These are phyloP conservation scores for Fusarium chuoi DNA, from an alignment of 2,329 filamentous ascomycete genomes.

Conservation along the genomic window DNA sequence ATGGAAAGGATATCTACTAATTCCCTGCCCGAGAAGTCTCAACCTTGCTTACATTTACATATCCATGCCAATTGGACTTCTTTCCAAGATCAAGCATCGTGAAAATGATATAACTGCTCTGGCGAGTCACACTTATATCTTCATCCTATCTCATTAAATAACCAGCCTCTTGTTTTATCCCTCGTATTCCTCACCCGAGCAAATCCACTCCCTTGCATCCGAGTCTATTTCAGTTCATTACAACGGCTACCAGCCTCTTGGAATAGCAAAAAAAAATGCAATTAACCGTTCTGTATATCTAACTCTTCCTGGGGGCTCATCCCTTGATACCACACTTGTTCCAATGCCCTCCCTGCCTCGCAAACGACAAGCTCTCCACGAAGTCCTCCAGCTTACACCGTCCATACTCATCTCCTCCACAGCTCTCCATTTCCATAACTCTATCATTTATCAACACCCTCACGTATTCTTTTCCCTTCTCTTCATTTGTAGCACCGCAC, in stretches of 20 bases:
- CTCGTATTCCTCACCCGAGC: conserved; percentile 10
- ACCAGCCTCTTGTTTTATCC: neutral
- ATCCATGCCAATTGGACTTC: neutral
- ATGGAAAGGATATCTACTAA: neutral
- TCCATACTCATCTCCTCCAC: conserved; percentile 75
- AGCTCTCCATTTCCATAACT: conserved; percentile 77
- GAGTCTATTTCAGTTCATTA: conserved; percentile 27
- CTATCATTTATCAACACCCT: conserved; percentile 86
- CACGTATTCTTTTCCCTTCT: conserved; percentile 79
- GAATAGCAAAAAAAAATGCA: conserved; percentile 21
- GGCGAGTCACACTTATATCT: neutral
- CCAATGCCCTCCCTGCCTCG: conserved; percentile 78
- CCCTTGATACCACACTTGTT: conserved; percentile 43
- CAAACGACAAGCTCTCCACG: conserved; percentile 80
- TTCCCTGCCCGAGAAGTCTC: neutral
- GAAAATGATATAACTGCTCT: neutral
- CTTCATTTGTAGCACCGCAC: conserved; percentile 67
- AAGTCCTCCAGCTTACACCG: conserved; percentile 77
- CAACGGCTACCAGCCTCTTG: neutral
- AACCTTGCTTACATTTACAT: neutral
- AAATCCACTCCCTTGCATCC: conserved; percentile 12
- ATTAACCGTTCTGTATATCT: conserved; percentile 20
- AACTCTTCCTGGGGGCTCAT: neutral
- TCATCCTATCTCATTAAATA: neutral
- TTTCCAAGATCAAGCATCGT: neutral